These are phyloP conservation scores for Fusarium graminum DNA, from an alignment of 2,329 filamentous ascomycete genomes.

Conservation along the genomic window DNA sequence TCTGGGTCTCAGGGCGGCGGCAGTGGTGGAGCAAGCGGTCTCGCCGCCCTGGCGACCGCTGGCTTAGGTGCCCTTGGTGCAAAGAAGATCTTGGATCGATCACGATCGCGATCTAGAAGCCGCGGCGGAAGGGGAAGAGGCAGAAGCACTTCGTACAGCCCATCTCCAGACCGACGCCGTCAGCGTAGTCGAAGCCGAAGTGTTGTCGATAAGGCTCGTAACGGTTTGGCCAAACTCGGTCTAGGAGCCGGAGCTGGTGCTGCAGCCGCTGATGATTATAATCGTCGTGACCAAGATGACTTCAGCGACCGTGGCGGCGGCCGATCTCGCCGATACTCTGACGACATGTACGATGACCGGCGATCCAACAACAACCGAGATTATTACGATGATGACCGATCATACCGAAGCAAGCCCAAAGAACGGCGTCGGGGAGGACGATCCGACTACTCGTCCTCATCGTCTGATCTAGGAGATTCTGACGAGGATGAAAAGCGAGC, in stretches of 20 bases:
- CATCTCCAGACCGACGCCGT: slow-evolving; percentile 61
- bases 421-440: slow-evolving; percentile 57
- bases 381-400: slow-evolving; percentile 63
- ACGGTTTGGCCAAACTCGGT: slow-evolving; percentile 72
- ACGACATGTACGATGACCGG: slow-evolving; percentile 62
- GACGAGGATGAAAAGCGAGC: slow-evolving; percentile 67
- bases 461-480: slow-evolving; percentile 69
- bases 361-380: slow-evolving; percentile 57
- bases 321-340: slow-evolving; percentile 57
- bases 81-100: slow-evolving; percentile 71
- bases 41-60: slow-evolving; percentile 74
- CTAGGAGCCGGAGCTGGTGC: slow-evolving; percentile 64
- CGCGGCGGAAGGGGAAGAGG: slow-evolving; percentile 67
- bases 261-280: slow-evolving; percentile 54
- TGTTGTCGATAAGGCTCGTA: slow-evolving; percentile 72
- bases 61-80: slow-evolving; percentile 71
- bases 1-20: slow-evolving; percentile 63
- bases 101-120: slow-evolving; percentile 67
- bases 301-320: slow-evolving; percentile 59
- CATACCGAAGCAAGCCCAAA: slow-evolving; percentile 57
- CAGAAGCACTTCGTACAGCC: slow-evolving; percentile 61
- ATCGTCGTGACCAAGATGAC: slow-evolving; percentile 60
- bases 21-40: slow-evolving; percentile 59
- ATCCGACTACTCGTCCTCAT: slow-evolving; percentile 63
- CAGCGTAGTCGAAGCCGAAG: slow-evolving; percentile 71